Conservation (phyloP, 768 basidiomycete species). For the Amanita exitialis region DNA sequence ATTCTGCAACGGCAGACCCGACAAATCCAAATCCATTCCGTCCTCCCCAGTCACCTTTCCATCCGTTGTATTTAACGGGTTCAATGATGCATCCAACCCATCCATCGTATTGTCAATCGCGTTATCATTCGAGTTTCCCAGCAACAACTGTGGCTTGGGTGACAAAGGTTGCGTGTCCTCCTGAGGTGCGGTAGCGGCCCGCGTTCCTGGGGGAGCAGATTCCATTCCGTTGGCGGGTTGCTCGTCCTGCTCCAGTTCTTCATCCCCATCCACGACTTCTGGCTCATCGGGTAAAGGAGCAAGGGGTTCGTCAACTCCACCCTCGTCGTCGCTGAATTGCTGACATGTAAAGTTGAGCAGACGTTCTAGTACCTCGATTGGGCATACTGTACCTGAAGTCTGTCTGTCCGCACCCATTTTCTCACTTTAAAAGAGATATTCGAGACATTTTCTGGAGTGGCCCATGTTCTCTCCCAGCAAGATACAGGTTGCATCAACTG, state of each 20-base stretch:
- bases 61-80: constrained; percentile 29
- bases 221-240: constrained; percentile 27
- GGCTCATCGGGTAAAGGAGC: constrained; percentile 73
- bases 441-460: constrained; percentile 42
- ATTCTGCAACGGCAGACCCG: constrained; percentile 56
- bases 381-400: constrained; percentile 43
- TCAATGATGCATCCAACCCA: constrained; percentile 45
- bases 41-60: constrained; percentile 25
- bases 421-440: constrained; percentile 57
- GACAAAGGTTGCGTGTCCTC: constrained; percentile 52
- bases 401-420: constrained; percentile 78
- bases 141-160: constrained; percentile 54
- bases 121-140: constrained; percentile 35
- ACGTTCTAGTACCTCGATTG: background rate
- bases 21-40: constrained; percentile 50
- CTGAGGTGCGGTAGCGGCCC: constrained; percentile 22
- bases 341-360: constrained; percentile 17
- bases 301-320: constrained; percentile 67
- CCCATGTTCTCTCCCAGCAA: constrained; percentile 79
- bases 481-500: constrained; percentile 87
- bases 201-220: constrained; percentile 5
- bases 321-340: constrained; percentile 88
- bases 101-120: constrained; percentile 29
- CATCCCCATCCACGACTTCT: constrained; percentile 66
- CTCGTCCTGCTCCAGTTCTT: constrained; percentile 70